Evolutionary conservation across 2,329 filamentous ascomycete genomes (phyloP), one percentile per base, ranked within the genome.

Genomic region (Mollisia scopiformis): DNA sequence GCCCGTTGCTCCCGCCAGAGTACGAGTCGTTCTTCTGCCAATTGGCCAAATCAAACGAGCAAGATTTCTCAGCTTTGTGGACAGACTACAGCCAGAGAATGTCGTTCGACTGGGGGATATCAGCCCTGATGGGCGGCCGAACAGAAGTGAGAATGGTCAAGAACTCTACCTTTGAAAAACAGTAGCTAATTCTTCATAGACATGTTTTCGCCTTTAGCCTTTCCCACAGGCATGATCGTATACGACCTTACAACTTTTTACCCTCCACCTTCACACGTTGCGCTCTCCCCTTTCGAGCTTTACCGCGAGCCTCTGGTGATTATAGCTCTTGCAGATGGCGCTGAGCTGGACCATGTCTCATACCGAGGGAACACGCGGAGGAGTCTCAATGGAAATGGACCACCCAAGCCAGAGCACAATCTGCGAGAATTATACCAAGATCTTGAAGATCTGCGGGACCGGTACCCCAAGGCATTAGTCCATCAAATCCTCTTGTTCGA

Each of bases 161-260:
- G 52, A n/a, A 43, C n/a, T 56, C 28, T 37, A 14, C 21, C 25
- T 27, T 21, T 55, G 19, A 14, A 60, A 46, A 57, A 53, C 11
- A 23, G 30, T 57, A n/a, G 57, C 68, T 73, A 58, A 72, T 56
- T 13, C 49, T 65, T 57, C 62, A 56, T 75, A 97, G 93, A 92
- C 76, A 93, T 95, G 88, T 97, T 98, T 77, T 96, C 92, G 61
- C 94, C 94, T 41, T 80, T 95, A 71, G 91, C 90, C 14, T 97
- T 95, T 75, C 93, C 92, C 11, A 85, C 88, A 68, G 94, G 94
- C 62, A 88, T 88, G 71, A 89, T 98, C 63, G 84, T 97, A 70
- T 97, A 95, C 82, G 90, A 97, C 74, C 84, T 97, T 64, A 88
- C 90, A 60, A 92, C 91, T 62, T 89, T 92, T 71, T 81, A 90